Evolutionary conservation across 768 basidiomycete genomes (phyloP).

Genomic region (Leccinum olivaceopallidum): DNA sequence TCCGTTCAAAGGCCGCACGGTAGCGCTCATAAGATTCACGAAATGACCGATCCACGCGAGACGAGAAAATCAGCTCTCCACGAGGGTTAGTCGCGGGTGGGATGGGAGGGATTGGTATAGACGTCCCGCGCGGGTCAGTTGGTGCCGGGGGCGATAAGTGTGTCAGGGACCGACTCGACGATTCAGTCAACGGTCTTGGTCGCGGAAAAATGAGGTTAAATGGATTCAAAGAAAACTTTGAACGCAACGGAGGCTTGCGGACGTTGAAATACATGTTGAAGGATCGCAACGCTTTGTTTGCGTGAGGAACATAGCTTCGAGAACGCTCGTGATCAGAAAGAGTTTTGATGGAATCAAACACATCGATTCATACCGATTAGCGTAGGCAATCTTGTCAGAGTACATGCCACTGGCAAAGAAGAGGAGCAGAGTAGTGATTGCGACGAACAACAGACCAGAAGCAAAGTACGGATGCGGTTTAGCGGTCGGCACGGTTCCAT

Average conservation of each 20-base stretch:
- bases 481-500: constrained; percentile 40
- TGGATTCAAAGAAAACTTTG: constrained; percentile 48
- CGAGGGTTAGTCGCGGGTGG: constrained; percentile 88
- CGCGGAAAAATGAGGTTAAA: constrained; percentile 41
- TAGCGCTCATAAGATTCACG: constrained; percentile 93
- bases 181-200: constrained; percentile 23
- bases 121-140: constrained; percentile 41
- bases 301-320: constrained; percentile 91
- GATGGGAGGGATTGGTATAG: constrained; percentile 61
- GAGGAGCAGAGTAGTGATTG: constrained; percentile 85
- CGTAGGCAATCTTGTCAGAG: constrained; percentile 93
- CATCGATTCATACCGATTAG: constrained; percentile 73
- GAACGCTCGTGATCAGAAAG: constrained; percentile 17
- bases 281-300: constrained; percentile 86
- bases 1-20: constrained; percentile 81
- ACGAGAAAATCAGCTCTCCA: constrained; percentile 96
- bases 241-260: constrained; percentile 71
- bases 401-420: constrained; percentile 99
- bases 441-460: constrained; percentile 81
- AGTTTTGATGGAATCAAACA: constrained; percentile 10
- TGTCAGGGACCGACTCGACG: constrained; percentile 26
- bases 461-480: constrained; percentile 72
- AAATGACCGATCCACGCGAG: constrained; percentile 78
- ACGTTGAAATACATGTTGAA: constrained; percentile 99
- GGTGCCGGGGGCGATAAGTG: constrained; percentile 34